Evolutionary conservation across 1,139 yeast species (phyloP).

Genomic region (Kazachstania sp.): DNA sequence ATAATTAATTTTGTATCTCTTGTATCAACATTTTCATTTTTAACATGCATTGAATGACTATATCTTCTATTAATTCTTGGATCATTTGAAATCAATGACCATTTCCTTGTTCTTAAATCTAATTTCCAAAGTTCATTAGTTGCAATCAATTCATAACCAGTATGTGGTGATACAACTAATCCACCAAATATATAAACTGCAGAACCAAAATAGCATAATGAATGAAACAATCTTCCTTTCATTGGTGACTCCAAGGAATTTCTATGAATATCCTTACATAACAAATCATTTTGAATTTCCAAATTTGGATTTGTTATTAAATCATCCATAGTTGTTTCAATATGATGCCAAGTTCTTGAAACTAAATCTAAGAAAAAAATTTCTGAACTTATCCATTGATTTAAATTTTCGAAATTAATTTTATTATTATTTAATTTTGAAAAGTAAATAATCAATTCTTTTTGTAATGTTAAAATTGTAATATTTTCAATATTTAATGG

Average conservation of each 20-base stretch:
- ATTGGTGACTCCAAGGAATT: slow-evolving; percentile 22
- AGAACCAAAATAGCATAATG: slow-evolving; percentile 44
- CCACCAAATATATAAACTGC: slow-evolving; percentile 60
- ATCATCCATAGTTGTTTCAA: slow-evolving; percentile 21
- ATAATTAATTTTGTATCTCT: slow-evolving; percentile 50
- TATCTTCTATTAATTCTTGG: slow-evolving; percentile 36
- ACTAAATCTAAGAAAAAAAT: slow-evolving; percentile 50
- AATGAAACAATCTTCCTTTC: slow-evolving; percentile 50
- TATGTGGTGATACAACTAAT: slow-evolving; percentile 31
- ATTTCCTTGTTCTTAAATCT: slow-evolving; percentile 39
- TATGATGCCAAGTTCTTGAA: slow-evolving; percentile 49
- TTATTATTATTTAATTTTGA: slow-evolving; percentile 19
- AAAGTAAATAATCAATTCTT: slow-evolving; percentile 24
- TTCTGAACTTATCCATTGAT: slow-evolving; percentile 49
- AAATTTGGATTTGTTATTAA: neutral
- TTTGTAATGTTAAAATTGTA: slow-evolving; percentile 31
- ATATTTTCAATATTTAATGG: slow-evolving; percentile 42
- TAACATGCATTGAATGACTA: slow-evolving; percentile 43
- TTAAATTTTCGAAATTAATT: slow-evolving; percentile 19
- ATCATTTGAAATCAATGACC: slow-evolving; percentile 48
- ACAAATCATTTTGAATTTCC: neutral
- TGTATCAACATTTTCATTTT: slow-evolving; percentile 36
- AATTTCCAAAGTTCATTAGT: slow-evolving; percentile 65
- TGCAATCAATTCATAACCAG: slow-evolving; percentile 37
- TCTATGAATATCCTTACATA: neutral